These are phyloP conservation scores for Zea luxurians DNA, from an alignment of 176 grass and related monocot species.

Conservation along the genomic window DNA sequence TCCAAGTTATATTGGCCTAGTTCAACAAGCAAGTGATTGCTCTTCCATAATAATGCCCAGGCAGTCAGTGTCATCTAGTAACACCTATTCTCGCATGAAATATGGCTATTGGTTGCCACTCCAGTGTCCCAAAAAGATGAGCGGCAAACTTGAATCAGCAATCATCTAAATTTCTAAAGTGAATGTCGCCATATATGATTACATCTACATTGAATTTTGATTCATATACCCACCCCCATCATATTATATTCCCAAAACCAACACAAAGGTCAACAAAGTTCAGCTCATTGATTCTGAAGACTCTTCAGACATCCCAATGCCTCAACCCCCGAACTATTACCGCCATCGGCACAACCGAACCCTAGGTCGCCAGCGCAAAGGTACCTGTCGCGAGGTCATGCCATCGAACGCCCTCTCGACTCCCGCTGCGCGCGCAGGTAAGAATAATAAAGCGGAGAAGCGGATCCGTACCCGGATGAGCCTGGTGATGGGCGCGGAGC, in stretches of 20 bases:
- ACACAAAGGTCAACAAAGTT: slow-evolving; percentile 15
- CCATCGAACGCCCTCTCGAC: slow-evolving; percentile 10
- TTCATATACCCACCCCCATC: background rate
- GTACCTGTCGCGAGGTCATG: background rate
- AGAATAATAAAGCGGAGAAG: background rate
- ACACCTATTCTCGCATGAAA: background rate
- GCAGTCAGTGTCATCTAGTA: slow-evolving; percentile 8
- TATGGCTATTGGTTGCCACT: background rate
- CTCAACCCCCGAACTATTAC: background rate
- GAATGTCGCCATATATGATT: background rate
- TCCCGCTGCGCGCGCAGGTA: background rate
- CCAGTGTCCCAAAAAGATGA: slow-evolving; percentile 7
- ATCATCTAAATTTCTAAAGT: slow-evolving; percentile 4
- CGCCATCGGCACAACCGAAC: slow-evolving; percentile 20
- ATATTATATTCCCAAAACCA: background rate
- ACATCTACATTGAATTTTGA: background rate
- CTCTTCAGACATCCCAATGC: slow-evolving; percentile 1
- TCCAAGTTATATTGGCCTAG: background rate
- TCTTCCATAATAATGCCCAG: background rate
- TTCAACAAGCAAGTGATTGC: slow-evolving; percentile 1
- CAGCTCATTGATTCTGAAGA: background rate
- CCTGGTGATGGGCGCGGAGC: slow-evolving; percentile 64
- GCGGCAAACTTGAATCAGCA: background rate
- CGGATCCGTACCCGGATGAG: slow-evolving; percentile 69
- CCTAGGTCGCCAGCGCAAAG: slow-evolving; percentile 34